Base-by-base conservation (phyloP, 1,284 basidiomycete genomes). In the Microbotryum silenes-acaulis region DNA sequence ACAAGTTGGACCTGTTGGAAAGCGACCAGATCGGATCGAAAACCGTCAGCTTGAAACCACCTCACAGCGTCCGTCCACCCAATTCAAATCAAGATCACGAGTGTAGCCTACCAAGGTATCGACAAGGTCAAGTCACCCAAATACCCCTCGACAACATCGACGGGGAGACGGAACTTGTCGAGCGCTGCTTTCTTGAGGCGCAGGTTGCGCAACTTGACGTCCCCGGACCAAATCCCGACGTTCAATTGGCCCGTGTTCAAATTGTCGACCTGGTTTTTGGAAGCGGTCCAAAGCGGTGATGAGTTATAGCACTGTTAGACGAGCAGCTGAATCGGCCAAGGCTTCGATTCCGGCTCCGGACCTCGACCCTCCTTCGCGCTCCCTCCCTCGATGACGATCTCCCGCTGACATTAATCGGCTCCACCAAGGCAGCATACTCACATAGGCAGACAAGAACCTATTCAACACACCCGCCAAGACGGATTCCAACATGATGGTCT, bases 71-170 rank as follows among this genome's bases (percentile, higher is more conserved):
- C 54, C 18, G 23, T 21, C 51, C 31, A 21, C 31, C 20, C 14
- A 12, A 18, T 8, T 7, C 18, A 18, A n/a, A 45, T n/a, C 21
- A 42, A 27, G 12, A 42, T 3, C 33, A 23, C 3, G 10, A 20
- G 9, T 6, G 9, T 6, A 6, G 49, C 71, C 16, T 53, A 69
- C 91, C 93, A 98, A 63, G 96, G 89, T n/a, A 99, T 83, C 20
- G 88, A 90, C 14, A 98, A 78, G 0, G 89, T 91, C 64, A 98
- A 86, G 68, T 85, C 91, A 48, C 96, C 96, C 55, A 98, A 83
- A 76, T 94, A 86, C 48, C 92, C 96, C 80, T 98, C 91, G 23
- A 91, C 80, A 33, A 99, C 92, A 78, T 98, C 93, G 5, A 99
- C 86, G 0, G 97, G 97, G 21, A 99, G 80, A 60, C 91, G 83